These are phyloP conservation scores for Mortierella sp. DNA, from an alignment of 371 early-diverging fungal genomes.

Conservation along the genomic window DNA sequence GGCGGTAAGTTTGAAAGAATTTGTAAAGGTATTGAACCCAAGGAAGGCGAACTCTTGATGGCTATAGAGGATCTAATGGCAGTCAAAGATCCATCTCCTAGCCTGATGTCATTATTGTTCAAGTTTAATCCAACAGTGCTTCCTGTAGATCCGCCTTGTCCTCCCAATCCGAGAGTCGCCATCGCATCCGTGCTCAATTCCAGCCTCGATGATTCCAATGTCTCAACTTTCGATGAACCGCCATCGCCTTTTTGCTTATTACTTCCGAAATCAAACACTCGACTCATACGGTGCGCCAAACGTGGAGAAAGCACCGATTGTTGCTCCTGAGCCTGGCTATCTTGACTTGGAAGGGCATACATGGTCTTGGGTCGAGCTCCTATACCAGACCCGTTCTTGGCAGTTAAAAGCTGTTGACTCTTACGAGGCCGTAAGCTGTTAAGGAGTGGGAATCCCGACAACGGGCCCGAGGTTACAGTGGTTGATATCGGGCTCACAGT, in stretches of 20 bases:
- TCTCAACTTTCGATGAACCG: conserved; percentile 12
- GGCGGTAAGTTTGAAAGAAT: conserved; percentile 10
- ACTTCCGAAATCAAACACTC: conserved; percentile 41
- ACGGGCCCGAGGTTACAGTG: conserved; percentile 19
- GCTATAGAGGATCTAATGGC: conserved; percentile 42
- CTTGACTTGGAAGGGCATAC: conserved; percentile 13
- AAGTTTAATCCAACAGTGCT: conserved; percentile 12
- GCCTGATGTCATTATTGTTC: conserved; percentile 15
- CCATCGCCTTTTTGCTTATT: conserved; percentile 16
- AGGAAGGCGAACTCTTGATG: conserved; percentile 52
- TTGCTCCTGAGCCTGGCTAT: conserved; percentile 7
- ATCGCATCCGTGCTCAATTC: conserved; percentile 44
- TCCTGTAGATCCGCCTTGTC: conserved; percentile 40
- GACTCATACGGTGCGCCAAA: conserved; percentile 32
- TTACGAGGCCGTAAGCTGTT: conserved; percentile 47
- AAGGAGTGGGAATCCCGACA: conserved; percentile 42
- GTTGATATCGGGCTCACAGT: conserved; percentile 30
- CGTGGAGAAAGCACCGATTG: conserved; percentile 8
- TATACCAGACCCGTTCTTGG: background rate
- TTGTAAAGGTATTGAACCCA: conserved; percentile 20
- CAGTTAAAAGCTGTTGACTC: conserved; percentile 32
- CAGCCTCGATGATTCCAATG: conserved; percentile 39
- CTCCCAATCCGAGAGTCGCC: conserved; percentile 42
- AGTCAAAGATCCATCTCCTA: conserved; percentile 34
- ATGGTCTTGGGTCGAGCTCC: conserved; percentile 41